Percentiles rank a stretch among this genome's conserved stretches.
Conservation (phyloP, 1,284 basidiomycete species). For the Abortiporus biennis region DNA sequence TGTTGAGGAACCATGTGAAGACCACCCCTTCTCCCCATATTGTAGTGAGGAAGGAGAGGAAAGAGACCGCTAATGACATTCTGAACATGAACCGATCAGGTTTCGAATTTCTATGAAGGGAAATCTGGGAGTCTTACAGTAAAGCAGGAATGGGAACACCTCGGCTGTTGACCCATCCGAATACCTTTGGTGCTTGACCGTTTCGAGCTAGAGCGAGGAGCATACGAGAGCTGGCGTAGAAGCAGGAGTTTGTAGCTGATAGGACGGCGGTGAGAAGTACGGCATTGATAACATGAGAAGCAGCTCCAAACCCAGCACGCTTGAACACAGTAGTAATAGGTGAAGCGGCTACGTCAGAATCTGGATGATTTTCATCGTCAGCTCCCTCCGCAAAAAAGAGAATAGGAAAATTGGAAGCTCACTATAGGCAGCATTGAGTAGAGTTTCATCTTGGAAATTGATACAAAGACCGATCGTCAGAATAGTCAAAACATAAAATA, state of each 20-base stretch:
- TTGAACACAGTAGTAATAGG: slow-evolving; percentile 56
- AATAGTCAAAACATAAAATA: slow-evolving; percentile 57
- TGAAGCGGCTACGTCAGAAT: slow-evolving; percentile 40
- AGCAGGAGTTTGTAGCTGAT: slow-evolving; percentile 50
- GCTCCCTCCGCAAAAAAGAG: background rate
- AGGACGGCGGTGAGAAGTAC: slow-evolving; percentile 64
- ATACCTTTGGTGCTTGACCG: slow-evolving; percentile 77
- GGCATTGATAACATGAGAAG: slow-evolving; percentile 50
- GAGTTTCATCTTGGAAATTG: slow-evolving; percentile 42
- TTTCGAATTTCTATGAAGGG: background rate
- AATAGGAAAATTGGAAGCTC: slow-evolving; percentile 7
- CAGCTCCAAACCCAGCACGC: slow-evolving; percentile 51
- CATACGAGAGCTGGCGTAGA: slow-evolving; percentile 80
- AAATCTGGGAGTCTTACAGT: slow-evolving; percentile 28
- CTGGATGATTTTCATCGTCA: slow-evolving; percentile 18
- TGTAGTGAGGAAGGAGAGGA: slow-evolving; percentile 45
- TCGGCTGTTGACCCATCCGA: slow-evolving; percentile 53
- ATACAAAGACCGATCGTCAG: slow-evolving; percentile 52
- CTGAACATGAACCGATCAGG: no score
- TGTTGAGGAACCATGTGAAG: slow-evolving; percentile 57
- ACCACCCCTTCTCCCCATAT: slow-evolving; percentile 50
- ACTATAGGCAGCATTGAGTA: slow-evolving; percentile 41
- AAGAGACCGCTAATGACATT: slow-evolving; percentile 37
- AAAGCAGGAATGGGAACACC: slow-evolving; percentile 59
- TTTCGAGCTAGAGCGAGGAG: slow-evolving; percentile 73